phyloP scores from a whole-genome alignment of 768 basidiomycete genomes.

The Russula emetica region DNA sequence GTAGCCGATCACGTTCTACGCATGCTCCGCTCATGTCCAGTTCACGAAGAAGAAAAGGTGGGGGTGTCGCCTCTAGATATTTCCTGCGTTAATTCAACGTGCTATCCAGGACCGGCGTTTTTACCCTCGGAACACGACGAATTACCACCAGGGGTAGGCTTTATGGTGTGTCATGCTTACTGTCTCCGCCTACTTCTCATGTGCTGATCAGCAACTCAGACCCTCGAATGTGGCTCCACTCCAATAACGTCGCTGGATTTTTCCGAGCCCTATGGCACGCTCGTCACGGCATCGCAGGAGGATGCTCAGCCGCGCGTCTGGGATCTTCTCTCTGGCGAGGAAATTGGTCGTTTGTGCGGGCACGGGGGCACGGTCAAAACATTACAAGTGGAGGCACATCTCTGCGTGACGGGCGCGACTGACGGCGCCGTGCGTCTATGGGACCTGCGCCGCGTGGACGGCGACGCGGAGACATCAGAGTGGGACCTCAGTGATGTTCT shows the following conservation, averaged over 20 bases:
- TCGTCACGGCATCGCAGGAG: conserved; percentile 83
- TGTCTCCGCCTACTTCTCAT: conserved; percentile 1
- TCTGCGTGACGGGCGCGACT: conserved; percentile 86
- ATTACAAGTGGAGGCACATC: conserved; percentile 85
- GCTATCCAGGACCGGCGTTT: conserved; percentile 76
- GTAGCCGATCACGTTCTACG: conserved; percentile 32
- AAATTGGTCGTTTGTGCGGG: conserved; percentile 80
- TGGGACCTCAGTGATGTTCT: conserved; percentile 56
- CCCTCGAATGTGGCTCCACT: conserved; percentile 72
- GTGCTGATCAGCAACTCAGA: conserved; percentile 45
- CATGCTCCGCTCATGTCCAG: conserved; percentile 48
- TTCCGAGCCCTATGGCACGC: conserved; percentile 91
- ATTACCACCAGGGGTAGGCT: conserved; percentile 88
- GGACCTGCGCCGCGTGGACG: conserved; percentile 84
- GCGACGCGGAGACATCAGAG: conserved; percentile 56
- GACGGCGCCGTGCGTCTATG: conserved; percentile 85
- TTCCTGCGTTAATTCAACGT: not conserved
- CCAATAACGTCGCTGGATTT: conserved; percentile 90
- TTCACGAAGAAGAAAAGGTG: conserved; percentile 69
- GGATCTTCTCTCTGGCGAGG: conserved; percentile 88
- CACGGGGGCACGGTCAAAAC: conserved; percentile 81
- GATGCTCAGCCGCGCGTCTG: conserved; percentile 88
- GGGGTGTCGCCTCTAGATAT: not conserved
- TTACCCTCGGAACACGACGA: conserved; percentile 97
- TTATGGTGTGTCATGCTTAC: conserved; percentile 68